Percentiles rank a stretch among this genome's conserved stretches.
Evolutionary conservation across 2,329 filamentous ascomycete genomes (phyloP).

Genomic region (Stachybotrys echinatus): DNA sequence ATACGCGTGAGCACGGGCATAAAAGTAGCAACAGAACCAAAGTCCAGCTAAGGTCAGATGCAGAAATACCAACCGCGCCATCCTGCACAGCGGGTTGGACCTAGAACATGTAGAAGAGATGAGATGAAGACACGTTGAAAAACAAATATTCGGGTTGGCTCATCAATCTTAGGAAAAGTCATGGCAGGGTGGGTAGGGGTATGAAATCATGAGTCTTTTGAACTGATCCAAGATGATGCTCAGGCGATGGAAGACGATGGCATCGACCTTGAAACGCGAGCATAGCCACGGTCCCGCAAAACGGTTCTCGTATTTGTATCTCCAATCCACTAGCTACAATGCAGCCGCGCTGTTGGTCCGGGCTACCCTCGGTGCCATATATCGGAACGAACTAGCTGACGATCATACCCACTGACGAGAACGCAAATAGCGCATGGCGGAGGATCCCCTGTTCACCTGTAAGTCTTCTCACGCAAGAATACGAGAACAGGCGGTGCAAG

Average conservation of each 20-base stretch:
- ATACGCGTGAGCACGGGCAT: neutral
- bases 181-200: neutral
- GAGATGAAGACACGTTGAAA: neutral
- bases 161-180: neutral
- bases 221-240: neutral
- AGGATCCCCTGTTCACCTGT: neutral
- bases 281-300: neutral
- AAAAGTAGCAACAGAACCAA: neutral
- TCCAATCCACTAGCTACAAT: neutral
- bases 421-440: neutral
- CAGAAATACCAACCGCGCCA: neutral
- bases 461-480: neutral
- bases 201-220: neutral
- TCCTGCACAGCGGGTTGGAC: neutral
- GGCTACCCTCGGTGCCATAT: neutral
- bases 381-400: neutral
- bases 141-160: neutral
- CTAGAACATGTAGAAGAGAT: neutral
- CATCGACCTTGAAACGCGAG: neutral
- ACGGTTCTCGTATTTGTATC: neutral
- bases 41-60: neutral
- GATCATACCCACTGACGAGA: neutral
- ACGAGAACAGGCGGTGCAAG: neutral
- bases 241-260: neutral
- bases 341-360: neutral